phyloP scores from a whole-genome alignment of 164 flowering plant species.

The Houttuynia cordata region DNA sequence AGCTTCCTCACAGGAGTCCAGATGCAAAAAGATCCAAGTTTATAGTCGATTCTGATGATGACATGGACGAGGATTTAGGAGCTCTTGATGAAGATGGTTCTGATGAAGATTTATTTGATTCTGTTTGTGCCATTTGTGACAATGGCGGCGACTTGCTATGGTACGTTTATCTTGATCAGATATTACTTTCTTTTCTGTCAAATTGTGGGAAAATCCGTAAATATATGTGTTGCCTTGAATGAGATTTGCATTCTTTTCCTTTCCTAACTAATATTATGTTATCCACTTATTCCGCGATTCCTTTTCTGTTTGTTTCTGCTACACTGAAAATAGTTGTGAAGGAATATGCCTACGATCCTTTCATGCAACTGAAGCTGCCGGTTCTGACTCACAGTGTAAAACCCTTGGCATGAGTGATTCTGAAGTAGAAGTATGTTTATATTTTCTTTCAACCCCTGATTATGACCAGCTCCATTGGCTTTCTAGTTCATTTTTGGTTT shows the following conservation, averaged over 20 bases:
- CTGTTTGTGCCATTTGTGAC: conserved; percentile 79
- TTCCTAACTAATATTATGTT: neutral
- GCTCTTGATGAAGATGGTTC: conserved; percentile 19
- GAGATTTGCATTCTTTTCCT: neutral
- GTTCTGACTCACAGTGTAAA: conserved; percentile 36
- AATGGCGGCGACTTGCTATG: conserved; percentile 73
- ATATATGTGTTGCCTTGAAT: neutral
- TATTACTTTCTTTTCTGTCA: neutral
- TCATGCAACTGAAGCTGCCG: conserved; percentile 56
- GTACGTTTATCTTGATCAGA: conserved; percentile 21
- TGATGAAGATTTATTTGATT: conserved; percentile 44
- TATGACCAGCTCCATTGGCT: neutral
- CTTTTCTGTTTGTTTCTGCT: neutral
- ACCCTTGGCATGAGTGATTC: conserved; percentile 42
- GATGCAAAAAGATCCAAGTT: conserved; percentile 15
- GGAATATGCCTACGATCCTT: conserved; percentile 81
- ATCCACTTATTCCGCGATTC: neutral
- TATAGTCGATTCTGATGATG: conserved; percentile 40
- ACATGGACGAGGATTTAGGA: neutral
- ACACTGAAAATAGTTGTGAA: conserved; percentile 47
- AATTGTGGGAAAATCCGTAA: neutral
- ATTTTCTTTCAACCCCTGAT: neutral
- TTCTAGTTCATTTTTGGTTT: neutral
- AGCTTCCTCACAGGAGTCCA: neutral
- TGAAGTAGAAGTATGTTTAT: conserved; percentile 39